Evolutionary conservation across 305 asterid species (phyloP), one percentile per base, ranked within the genome.

Genomic region (Fraxinus sp.): DNA sequence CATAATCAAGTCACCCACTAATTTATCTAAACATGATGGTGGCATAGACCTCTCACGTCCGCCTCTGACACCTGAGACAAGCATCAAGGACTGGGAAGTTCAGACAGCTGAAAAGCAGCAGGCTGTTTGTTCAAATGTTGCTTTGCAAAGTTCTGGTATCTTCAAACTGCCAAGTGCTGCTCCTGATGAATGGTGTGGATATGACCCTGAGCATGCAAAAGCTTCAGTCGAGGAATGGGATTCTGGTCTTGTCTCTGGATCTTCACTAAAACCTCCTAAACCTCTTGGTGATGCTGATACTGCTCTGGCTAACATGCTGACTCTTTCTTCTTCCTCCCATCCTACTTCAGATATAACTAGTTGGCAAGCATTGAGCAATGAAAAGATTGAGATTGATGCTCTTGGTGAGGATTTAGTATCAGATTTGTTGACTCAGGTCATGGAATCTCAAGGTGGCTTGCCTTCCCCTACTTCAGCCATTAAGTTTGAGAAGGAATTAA

Each of bases 341-440:
- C 87, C 86, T 76, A 62, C 82, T 24, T 22, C 90, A 33, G 86
- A 86, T 71, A 43, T 83, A 32, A 77, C 88, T 75, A 79, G 81
- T 79, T 87, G 90, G 90, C 90, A 83, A 75, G 79, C 80, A 35
- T 13, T 24, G 4, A 55, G 55, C 46, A 33, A 5, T 16, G 91
- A 87, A 75, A 86, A 85, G 9, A 90, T 90, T 64, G 91, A 88
- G 83, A 87, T 90, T 77, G 87, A 86, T 83, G 84, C 90, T 55
- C 76, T 90, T 85, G 91, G 86, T 62, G 92, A 90, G 89, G 92
- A 90, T 79, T 90, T 90, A 14, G 87, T 90, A 39, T 90, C 92
- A 0, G 92, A 90, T 87, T 88, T 90, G 36, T 81, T 90, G 81
- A 90, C 92, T 62, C 91, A 90, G 87, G 89, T 86, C 10, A 88